Evolutionary conservation across 306 rosid species (phyloP).

Genomic region (Dryas octopetala): DNA sequence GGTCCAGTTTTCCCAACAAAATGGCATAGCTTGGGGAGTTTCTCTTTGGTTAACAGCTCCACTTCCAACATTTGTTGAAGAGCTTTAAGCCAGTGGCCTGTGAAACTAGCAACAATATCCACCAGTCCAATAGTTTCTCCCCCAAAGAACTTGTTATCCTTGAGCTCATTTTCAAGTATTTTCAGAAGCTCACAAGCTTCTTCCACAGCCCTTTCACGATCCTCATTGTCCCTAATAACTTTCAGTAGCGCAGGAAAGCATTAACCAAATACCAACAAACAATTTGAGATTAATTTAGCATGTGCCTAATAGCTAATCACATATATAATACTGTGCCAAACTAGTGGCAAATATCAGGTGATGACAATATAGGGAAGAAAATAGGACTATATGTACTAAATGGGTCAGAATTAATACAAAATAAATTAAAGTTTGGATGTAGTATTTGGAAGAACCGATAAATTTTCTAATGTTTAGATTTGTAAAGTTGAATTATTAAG

Average conservation of each 20-base stretch:
- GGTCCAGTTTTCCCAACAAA: too few relatives aligned
- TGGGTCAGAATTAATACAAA: too few relatives aligned
- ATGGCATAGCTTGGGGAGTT: constrained; percentile 36
- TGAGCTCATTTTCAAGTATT: constrained; percentile 52
- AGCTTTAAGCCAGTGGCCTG: constrained; percentile 48
- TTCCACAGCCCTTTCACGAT: constrained; percentile 33
- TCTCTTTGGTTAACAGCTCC: constrained; percentile 32
- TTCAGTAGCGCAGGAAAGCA: constrained; percentile 17
- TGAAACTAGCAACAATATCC: constrained; percentile 42
- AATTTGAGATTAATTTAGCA: neutral
- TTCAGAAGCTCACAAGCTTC: constrained; percentile 34
- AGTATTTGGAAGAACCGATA: too few relatives aligned
- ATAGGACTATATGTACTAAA: too few relatives aligned
- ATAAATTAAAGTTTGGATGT: too few relatives aligned
- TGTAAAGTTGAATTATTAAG: too few relatives aligned
- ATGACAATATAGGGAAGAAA: too few relatives aligned
- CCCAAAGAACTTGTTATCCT: constrained; percentile 53
- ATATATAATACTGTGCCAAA: too few relatives aligned
- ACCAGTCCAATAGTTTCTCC: constrained; percentile 51
- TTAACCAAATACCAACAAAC: constrained; percentile 8
- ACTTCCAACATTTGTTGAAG: constrained; percentile 42
- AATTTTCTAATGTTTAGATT: too few relatives aligned
- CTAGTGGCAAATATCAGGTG: too few relatives aligned
- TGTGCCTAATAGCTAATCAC: too few relatives aligned
- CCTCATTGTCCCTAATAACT: constrained; percentile 27